phyloP scores from a whole-genome alignment of 1,284 basidiomycete genomes.

The Cystobasidium sp. region DNA sequence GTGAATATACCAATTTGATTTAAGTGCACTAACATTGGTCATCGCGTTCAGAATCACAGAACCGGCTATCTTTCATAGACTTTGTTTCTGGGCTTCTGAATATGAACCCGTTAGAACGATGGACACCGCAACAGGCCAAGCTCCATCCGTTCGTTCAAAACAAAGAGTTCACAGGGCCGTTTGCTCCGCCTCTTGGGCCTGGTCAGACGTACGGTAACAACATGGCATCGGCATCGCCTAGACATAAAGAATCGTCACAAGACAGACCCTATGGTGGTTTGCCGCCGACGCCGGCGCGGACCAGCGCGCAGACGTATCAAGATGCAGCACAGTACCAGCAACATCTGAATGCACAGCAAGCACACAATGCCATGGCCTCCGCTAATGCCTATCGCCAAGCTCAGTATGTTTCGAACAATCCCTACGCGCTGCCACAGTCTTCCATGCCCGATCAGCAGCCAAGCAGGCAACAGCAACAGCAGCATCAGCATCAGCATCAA shows the following conservation, averaged over 20 bases:
- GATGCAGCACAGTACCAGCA: slow-evolving; percentile 94
- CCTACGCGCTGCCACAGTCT: slow-evolving; percentile 51
- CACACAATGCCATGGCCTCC: slow-evolving; percentile 67
- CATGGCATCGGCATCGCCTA: slow-evolving; percentile 46
- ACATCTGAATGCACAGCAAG: slow-evolving; percentile 90
- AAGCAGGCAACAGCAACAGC: slow-evolving; percentile 23
- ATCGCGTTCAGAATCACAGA: slow-evolving; percentile 75
- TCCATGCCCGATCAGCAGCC: slow-evolving; percentile 40
- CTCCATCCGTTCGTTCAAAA: slow-evolving; percentile 98
- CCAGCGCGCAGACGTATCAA: slow-evolving; percentile 77
- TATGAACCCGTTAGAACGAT: slow-evolving; percentile 90
- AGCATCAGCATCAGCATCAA: slow-evolving; percentile 11
- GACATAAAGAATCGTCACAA: slow-evolving; percentile 61
- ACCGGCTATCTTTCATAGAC: slow-evolving; percentile 92
- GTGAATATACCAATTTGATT: not conserved
- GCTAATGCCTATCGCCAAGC: slow-evolving; percentile 51
- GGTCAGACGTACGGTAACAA: slow-evolving; percentile 14
- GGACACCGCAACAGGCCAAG: slow-evolving; percentile 95
- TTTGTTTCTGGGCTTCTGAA: slow-evolving; percentile 94
- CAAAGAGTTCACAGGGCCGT: slow-evolving; percentile 62
- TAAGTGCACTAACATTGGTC: slow-evolving; percentile 5
- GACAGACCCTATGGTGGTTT: slow-evolving; percentile 95
- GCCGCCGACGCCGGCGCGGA: slow-evolving; percentile 67
- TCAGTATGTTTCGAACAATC: slow-evolving; percentile 48
- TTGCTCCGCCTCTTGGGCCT: slow-evolving; percentile 53